These are phyloP conservation scores for Rhodotorula sp. DNA, from an alignment of 1,284 basidiomycete species.

Conservation along the genomic window DNA sequence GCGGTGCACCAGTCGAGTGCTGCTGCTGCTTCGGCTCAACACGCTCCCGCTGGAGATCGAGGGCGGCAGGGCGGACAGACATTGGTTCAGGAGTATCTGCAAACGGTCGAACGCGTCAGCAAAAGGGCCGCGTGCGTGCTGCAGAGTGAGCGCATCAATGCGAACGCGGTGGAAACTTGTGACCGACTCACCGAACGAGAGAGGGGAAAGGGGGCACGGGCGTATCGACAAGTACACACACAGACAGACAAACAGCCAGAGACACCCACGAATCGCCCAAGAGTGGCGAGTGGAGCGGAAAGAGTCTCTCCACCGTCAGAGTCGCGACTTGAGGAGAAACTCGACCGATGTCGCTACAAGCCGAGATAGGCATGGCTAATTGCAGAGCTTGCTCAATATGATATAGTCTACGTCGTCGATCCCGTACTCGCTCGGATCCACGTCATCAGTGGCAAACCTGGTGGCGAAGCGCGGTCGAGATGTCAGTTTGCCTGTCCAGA, in stretches of 20 bases:
- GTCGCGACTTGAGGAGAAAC: background rate
- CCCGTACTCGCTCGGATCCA: conserved; percentile 24
- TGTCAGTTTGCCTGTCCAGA: background rate
- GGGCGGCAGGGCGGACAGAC: background rate
- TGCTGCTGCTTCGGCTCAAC: too few species aligned
- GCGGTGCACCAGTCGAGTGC: background rate
- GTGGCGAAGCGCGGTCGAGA: too few species aligned
- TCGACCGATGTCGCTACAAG: background rate
- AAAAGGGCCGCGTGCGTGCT: background rate
- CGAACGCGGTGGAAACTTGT: background rate
- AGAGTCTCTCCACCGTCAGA: background rate
- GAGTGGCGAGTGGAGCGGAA: background rate
- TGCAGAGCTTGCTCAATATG: conserved; percentile 25
- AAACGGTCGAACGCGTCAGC: conserved; percentile 3
- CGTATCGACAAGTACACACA: background rate
- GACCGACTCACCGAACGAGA: background rate
- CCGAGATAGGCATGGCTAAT: background rate
- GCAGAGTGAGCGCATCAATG: too few species aligned
- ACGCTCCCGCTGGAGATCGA: background rate
- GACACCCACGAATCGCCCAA: background rate
- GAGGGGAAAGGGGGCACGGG: background rate
- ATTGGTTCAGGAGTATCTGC: background rate
- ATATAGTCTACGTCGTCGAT: conserved; percentile 21
- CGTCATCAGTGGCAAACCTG: conserved; percentile 28
- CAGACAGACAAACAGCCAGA: conserved; percentile 1